Percentiles rank a stretch among this genome's conserved stretches.
Conservation (phyloP, 2,329 filamentous ascomycete species). For the Raffaelea arxii region DNA sequence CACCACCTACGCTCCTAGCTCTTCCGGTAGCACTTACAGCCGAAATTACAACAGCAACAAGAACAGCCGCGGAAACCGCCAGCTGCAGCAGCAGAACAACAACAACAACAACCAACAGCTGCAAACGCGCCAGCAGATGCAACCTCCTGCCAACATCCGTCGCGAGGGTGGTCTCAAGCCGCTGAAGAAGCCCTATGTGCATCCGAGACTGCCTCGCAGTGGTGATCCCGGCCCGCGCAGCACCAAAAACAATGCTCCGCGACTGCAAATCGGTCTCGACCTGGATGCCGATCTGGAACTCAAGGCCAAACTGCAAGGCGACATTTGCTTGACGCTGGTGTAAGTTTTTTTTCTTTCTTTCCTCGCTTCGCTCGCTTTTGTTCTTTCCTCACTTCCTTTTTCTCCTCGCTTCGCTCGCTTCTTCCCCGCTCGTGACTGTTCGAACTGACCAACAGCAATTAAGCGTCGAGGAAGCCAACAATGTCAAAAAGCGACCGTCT, state of each 20-base stretch:
- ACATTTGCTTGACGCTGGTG: slow-evolving; percentile 63
- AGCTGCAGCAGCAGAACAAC: background rate
- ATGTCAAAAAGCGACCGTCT: slow-evolving; percentile 5
- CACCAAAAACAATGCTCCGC: slow-evolving; percentile 1
- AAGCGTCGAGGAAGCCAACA: slow-evolving; percentile 11
- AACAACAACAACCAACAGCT: background rate
- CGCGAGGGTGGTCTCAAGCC: background rate
- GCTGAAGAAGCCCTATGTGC: no score
- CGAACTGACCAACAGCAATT: background rate
- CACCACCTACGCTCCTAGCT: no score
- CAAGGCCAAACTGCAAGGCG: slow-evolving; percentile 70
- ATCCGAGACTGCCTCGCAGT: no score
- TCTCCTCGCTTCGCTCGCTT: background rate
- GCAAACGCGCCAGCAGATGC: background rate
- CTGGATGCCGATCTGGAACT: slow-evolving; percentile 69
- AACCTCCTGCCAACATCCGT: background rate
- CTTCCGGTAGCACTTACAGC: background rate
- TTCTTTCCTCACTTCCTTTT: background rate
- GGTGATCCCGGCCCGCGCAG: background rate
- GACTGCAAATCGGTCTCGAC: slow-evolving; percentile 36
- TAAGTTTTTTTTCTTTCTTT: slow-evolving; percentile 26
- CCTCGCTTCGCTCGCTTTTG: background rate
- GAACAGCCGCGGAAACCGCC: background rate
- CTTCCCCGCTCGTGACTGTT: background rate
- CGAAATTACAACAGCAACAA: background rate